A percentile compares a stretch with the other conserved stretches of the same genome.
Conservation (phyloP, 345 rosid species). For the Pistacia integerrima region DNA sequence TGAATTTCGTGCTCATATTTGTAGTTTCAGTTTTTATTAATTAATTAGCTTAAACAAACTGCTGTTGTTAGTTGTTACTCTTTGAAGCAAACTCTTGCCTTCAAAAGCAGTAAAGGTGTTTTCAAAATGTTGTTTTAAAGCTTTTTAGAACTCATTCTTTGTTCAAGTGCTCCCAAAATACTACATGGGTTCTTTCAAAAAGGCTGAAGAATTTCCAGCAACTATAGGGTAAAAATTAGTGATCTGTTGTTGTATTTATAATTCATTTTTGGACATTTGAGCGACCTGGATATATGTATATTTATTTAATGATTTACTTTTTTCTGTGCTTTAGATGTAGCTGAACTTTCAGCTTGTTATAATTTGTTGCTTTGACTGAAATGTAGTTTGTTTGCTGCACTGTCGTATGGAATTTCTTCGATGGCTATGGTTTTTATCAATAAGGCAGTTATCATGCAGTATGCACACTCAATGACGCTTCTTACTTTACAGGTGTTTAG, state of each 20-base stretch:
- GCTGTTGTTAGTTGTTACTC: neutral
- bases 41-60: neutral
- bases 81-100: neutral
- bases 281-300: neutral
- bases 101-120: constrained; percentile 5
- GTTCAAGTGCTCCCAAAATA: neutral
- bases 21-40: neutral
- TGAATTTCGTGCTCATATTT: neutral
- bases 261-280: neutral
- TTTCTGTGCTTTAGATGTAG: neutral
- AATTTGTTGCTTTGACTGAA: neutral
- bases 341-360: neutral
- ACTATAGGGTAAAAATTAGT: constrained; percentile 2
- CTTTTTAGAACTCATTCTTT: neutral
- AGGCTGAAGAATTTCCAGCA: neutral
- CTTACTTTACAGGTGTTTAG: constrained; percentile 76
- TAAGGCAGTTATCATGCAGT: constrained; percentile 90
- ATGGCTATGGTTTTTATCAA: constrained; percentile 99
- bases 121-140: neutral
- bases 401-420: constrained; percentile 89
- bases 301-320: neutral
- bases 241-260: neutral
- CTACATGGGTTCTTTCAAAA: constrained; percentile 6
- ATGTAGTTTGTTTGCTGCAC: constrained; percentile 74
- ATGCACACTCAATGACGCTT: constrained; percentile 80